Percentiles rank a stretch among this genome's conserved stretches.
Conservation (phyloP, 257 asterid species). For the Solanum bulbocastanum region DNA sequence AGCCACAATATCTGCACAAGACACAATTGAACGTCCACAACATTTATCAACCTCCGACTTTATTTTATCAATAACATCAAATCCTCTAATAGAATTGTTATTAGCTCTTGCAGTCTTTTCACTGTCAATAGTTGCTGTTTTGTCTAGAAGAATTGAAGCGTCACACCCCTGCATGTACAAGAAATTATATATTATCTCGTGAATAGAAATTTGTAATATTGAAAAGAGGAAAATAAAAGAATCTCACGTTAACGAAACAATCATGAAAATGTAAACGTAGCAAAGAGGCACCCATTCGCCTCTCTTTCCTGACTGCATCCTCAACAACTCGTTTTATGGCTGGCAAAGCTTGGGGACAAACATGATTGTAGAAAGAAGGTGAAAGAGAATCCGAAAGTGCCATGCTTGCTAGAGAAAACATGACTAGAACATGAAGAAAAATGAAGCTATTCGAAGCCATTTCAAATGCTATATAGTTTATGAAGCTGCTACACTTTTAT, state of each 20-base stretch:
- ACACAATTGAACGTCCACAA: not conserved
- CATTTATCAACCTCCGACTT: constrained; percentile 2
- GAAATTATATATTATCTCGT: no score
- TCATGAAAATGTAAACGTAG: not conserved
- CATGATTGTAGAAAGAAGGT: not conserved
- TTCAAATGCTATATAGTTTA: not conserved
- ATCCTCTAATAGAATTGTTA: constrained; percentile 33
- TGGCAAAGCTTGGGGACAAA: no score
- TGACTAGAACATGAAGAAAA: not conserved
- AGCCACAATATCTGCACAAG: not conserved
- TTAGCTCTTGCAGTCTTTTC: constrained; percentile 36
- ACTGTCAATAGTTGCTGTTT: constrained; percentile 17
- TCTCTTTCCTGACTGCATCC: no score
- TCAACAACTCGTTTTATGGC: no score
- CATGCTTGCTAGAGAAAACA: not conserved
- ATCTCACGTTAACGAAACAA: no score
- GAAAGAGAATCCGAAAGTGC: not conserved
- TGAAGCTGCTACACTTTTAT: not conserved
- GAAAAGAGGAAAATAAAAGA: no score
- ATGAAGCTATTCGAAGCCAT: not conserved
- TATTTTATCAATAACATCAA: not conserved
- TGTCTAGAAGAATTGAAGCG: constrained; percentile 34
- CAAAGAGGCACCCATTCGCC: constrained; percentile 17
- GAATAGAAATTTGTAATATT: not conserved
- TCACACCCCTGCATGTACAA: constrained; percentile 34